Conservation (phyloP, 2,329 filamentous ascomycete species). For the Fonsecaea monophora region DNA sequence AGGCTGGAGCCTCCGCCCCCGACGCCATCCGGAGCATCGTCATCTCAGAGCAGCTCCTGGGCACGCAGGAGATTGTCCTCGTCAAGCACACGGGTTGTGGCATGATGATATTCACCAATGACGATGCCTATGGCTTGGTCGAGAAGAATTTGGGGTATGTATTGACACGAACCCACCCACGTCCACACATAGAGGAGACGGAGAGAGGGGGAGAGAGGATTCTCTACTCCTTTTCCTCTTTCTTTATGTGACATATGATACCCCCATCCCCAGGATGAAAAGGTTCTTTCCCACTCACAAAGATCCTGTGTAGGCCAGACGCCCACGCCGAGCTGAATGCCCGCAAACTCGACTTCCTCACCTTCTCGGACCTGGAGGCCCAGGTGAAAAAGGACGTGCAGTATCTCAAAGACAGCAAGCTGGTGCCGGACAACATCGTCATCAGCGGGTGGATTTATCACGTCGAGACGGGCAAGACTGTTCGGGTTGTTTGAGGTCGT, state of each 20-base stretch:
- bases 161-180: no score
- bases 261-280: no score
- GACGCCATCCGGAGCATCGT: slow-evolving; percentile 77
- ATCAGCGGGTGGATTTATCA: slow-evolving; percentile 80
- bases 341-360: slow-evolving; percentile 64
- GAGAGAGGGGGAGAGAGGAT: no score
- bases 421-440: slow-evolving; percentile 65
- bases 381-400: slow-evolving; percentile 71
- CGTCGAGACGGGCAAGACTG: slow-evolving; percentile 72
- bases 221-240: no score
- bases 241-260: no score
- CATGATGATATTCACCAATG: slow-evolving; percentile 72
- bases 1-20: slow-evolving; percentile 67
- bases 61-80: slow-evolving; percentile 75
- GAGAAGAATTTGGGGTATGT: slow-evolving; percentile 62
- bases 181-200: no score
- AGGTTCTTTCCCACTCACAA: neutral
- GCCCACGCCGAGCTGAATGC: slow-evolving; percentile 39
- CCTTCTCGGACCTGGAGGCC: slow-evolving; percentile 68
- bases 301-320: slow-evolving; percentile 22
- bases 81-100: slow-evolving; percentile 78
- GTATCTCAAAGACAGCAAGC: slow-evolving; percentile 63
- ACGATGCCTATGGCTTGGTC: slow-evolving; percentile 62
- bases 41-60: slow-evolving; percentile 79
- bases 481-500: slow-evolving; percentile 52